Base-by-base conservation (phyloP, 495 filamentous ascomycete species). In the Aspergillus leporis region DNA sequence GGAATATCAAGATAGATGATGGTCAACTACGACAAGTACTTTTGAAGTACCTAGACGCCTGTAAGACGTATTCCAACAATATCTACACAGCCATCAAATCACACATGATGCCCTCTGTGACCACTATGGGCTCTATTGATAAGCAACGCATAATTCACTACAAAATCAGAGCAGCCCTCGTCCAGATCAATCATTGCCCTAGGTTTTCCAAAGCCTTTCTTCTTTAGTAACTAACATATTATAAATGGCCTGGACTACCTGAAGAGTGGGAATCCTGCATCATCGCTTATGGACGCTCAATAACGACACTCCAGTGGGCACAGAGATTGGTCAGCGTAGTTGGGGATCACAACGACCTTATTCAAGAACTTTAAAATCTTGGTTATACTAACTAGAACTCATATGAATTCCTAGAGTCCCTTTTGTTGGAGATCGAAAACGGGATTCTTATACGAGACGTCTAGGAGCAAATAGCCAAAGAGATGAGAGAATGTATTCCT, bases 361-460 rank as follows among this genome's bases (percentile, higher is more conserved):
- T 74, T 0, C 70, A 68, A 30, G 87, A 90, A 61, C 51, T 87
- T 0, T 46, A 38, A 3, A 89, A 87, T 61, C 45, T 58, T 4
- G 86, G 85, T 3, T 80, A 85, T 61, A 68, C 66, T 12, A 79
- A 81, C 34, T 87, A 83, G 81, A 60, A 81, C 40, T 82, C 82
- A 0, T 23, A 68, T 5, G 61, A 80, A 0, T 73, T 74, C 43
- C 83, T 86, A 0, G 87, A 91, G 19, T 82, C 68, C 53, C 66
- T 91, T 4, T 70, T 91, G 9, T 62, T 92, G 0, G 85, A 90
- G 56, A 68, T 90, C 14, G 88, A 92, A 45, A 86, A 78, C 43
- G 77, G 79, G 9, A 71, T 92, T 21, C 62, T 83, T 5, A 87
- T 91, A 30, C 81, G 88, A 4, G 69, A 70, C 8, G 79, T 83